These are phyloP conservation scores for Leishmania martiniquensis DNA, from an alignment of 208 protist genomes.

Conservation along the genomic window DNA sequence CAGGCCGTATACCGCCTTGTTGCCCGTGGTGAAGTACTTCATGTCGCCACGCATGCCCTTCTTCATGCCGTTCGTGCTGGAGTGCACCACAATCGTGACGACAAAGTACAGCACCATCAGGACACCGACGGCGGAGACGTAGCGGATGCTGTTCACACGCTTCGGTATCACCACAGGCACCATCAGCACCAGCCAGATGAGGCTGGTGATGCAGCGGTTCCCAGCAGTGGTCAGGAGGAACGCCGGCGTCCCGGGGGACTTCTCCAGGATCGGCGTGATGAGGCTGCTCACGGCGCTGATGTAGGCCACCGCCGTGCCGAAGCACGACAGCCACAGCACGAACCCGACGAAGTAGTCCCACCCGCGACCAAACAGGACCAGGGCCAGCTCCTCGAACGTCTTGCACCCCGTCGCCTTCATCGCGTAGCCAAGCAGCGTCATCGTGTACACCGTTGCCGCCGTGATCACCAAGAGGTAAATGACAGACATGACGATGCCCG, in stretches of 20 bases:
- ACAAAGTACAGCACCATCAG: conserved; percentile 53
- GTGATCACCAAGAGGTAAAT: conserved; percentile 48
- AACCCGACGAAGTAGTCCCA: conserved; percentile 38
- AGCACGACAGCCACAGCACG: conserved; percentile 40
- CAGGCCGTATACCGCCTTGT: conserved; percentile 8
- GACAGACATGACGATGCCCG: conserved; percentile 37
- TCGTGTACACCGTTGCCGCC: conserved; percentile 38
- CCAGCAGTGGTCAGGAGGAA: conserved; percentile 31
- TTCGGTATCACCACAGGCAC: conserved; percentile 67
- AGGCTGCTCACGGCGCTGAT: conserved; percentile 40
- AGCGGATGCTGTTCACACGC: conserved; percentile 66
- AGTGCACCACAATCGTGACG: conserved; percentile 50
- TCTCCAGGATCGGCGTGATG: conserved; percentile 38
- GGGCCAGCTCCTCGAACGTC: conserved; percentile 49
- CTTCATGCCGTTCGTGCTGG: conserved; percentile 27
- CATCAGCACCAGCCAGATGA: conserved; percentile 60
- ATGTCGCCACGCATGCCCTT: conserved; percentile 25
- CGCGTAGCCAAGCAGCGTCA: conserved; percentile 42
- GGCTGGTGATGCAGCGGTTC: conserved; percentile 29
- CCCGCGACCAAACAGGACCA: conserved; percentile 34
- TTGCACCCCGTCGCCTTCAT: conserved; percentile 33
- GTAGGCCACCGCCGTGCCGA: conserved; percentile 31
- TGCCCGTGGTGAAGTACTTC: conserved; percentile 14
- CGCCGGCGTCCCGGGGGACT: too few relatives aligned
- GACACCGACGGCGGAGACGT: conserved; percentile 54